phyloP scores from a whole-genome alignment of 2,329 filamentous ascomycete species.

The Arthrinium puccinioides region DNA sequence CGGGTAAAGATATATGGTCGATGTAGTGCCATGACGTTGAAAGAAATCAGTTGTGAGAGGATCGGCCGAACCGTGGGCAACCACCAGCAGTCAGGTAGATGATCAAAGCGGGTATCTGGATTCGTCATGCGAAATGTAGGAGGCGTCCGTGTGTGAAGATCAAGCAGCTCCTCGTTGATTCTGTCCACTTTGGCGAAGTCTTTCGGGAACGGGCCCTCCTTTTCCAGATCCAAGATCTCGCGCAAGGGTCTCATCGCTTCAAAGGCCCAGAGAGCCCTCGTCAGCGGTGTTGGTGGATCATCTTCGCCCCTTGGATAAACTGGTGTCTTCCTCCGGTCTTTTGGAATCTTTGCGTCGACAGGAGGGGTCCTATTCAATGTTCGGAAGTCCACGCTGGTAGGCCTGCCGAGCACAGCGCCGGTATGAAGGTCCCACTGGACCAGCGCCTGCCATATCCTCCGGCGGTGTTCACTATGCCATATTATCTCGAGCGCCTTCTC shows the following conservation, averaged over 20 bases:
- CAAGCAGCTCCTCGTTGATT: slow-evolving; percentile 43
- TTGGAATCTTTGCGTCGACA: slow-evolving; percentile 43
- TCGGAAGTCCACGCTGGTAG: slow-evolving; percentile 46
- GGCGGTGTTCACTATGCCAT: slow-evolving; percentile 49
- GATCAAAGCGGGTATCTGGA: slow-evolving; percentile 50
- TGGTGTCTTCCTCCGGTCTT: slow-evolving; percentile 37
- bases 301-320: slow-evolving; percentile 38
- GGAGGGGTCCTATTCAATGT: slow-evolving; percentile 40
- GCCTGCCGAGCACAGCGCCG: slow-evolving; percentile 44
- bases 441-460: slow-evolving; percentile 50
- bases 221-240: slow-evolving; percentile 48
- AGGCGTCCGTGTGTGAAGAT: slow-evolving; percentile 41
- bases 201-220: slow-evolving; percentile 46
- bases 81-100: slow-evolving; percentile 46
- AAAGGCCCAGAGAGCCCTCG: slow-evolving; percentile 43
- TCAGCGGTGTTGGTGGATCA: slow-evolving; percentile 51
- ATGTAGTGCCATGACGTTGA: slow-evolving; percentile 53
- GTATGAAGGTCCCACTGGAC: slow-evolving; percentile 48
- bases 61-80: slow-evolving; percentile 37
- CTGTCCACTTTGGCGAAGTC: slow-evolving; percentile 46
- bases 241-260: slow-evolving; percentile 40
- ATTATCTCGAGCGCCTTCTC: slow-evolving; percentile 47
- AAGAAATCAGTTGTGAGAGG: slow-evolving; percentile 40
- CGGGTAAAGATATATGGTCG: slow-evolving; percentile 56
- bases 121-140: slow-evolving; percentile 46